Percentiles rank a stretch among this genome's conserved stretches.
These are phyloP conservation scores for Phaffomyces thermotolerans DNA, from an alignment of 805 yeast species.

Conservation along the genomic window DNA sequence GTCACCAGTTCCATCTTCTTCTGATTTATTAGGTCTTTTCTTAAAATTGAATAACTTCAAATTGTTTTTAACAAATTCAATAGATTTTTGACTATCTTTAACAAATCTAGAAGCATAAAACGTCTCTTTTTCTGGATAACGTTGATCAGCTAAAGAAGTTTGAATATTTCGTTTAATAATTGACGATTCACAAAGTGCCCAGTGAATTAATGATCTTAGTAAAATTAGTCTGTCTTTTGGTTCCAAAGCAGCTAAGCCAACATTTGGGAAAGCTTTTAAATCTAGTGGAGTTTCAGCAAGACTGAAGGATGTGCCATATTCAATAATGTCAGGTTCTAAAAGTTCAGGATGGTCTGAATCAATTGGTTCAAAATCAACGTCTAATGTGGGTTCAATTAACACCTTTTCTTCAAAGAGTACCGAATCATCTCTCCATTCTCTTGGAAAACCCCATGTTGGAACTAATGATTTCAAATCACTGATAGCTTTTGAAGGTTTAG, in stretches of 20 bases:
- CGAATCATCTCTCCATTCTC: conserved; percentile 24
- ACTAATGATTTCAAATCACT: conserved; percentile 13
- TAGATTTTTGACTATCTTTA: conserved; percentile 18
- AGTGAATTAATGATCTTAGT: conserved; percentile 16
- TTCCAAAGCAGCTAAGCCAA: conserved; percentile 14
- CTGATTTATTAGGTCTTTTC: conserved; percentile 4
- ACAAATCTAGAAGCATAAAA: conserved; percentile 19
- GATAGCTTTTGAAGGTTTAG: conserved; percentile 10
- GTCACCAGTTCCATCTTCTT: conserved; percentile 10
- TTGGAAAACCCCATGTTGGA: conserved; percentile 18
- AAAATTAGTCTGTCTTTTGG: conserved; percentile 21
- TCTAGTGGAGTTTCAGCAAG: conserved; percentile 18
- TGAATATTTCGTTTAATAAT: conserved; percentile 11
- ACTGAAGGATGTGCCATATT: conserved; percentile 13
- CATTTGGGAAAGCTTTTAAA: conserved; percentile 10
- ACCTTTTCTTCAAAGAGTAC: conserved; percentile 7
- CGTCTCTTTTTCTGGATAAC: conserved; percentile 19
- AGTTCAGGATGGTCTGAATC: conserved; percentile 17
- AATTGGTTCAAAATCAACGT: conserved; percentile 12
- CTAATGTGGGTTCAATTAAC: background rate
- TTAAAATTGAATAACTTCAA: conserved; percentile 4
- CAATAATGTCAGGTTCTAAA: conserved; percentile 8
- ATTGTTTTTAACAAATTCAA: conserved; percentile 13
- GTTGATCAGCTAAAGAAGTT: background rate
- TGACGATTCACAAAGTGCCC: conserved; percentile 18